Conservation (phyloP, 2,329 filamentous ascomycete genomes). For the Thelonectria olida region DNA sequence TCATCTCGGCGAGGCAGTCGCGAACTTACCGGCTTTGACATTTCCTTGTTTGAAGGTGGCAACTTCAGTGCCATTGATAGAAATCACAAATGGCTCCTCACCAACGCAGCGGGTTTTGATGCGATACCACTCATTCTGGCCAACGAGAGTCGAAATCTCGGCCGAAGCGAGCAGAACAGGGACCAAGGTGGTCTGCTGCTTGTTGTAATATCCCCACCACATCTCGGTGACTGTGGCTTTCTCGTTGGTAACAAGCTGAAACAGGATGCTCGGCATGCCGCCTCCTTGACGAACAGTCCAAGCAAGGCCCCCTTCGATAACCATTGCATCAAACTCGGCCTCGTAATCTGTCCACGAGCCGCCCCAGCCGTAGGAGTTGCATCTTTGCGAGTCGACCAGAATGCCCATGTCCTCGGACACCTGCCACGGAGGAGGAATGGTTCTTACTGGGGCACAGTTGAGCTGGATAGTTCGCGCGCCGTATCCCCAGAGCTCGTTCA, state of each 20-base stretch:
- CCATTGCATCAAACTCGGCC: background rate
- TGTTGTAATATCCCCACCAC: slow-evolving; percentile 7
- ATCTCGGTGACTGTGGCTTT: background rate
- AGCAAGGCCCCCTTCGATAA: background rate
- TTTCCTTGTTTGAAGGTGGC: background rate
- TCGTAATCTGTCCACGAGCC: background rate
- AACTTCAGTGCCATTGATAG: background rate
- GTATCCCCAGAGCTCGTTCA: background rate
- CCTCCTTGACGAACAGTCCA: background rate
- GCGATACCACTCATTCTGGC: background rate
- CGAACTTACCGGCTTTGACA: background rate
- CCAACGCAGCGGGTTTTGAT: background rate
- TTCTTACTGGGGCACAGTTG: background rate
- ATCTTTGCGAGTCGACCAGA: background rate
- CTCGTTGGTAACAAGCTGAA: background rate
- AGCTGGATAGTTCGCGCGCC: background rate
- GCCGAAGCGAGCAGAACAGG: background rate
- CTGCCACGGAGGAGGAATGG: background rate
- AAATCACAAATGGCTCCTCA: background rate
- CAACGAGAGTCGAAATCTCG: background rate
- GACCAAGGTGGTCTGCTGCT: background rate
- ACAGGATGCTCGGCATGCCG: background rate
- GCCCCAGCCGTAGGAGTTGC: slow-evolving; percentile 1
- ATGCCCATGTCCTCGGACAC: background rate
- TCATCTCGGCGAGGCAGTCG: background rate